Evolutionary conservation across 768 basidiomycete genomes (phyloP).

Genomic region (Suillus hirtellus): DNA sequence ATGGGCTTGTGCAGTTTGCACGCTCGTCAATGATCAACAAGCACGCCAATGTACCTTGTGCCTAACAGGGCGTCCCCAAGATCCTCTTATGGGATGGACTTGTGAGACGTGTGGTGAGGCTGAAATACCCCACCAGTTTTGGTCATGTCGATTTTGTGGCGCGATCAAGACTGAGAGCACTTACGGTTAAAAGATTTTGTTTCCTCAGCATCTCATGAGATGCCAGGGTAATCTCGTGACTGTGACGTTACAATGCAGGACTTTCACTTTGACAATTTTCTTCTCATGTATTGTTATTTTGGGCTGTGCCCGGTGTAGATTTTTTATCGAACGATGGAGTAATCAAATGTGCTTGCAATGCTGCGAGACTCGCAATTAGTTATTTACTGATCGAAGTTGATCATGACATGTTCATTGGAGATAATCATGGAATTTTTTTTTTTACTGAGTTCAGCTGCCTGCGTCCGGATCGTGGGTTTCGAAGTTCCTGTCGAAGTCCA

Average conservation of each 20-base stretch:
- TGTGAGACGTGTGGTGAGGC: conserved; percentile 65
- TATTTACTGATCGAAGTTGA: not conserved
- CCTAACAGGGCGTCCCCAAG: conserved; percentile 37
- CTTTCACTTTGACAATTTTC: not conserved
- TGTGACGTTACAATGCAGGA: not conserved
- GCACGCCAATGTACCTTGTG: conserved; percentile 66
- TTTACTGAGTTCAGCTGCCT: not conserved
- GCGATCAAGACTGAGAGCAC: conserved; percentile 49
- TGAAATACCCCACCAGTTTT: conserved; percentile 63
- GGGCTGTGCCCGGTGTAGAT: not conserved
- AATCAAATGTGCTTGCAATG: not conserved
- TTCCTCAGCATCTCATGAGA: not conserved
- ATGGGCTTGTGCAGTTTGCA: conserved; percentile 64
- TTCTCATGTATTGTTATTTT: not conserved
- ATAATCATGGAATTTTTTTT: no score
- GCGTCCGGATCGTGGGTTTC: not conserved
- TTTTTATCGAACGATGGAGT: not conserved
- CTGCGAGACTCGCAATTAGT: not conserved
- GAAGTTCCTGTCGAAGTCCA: not conserved
- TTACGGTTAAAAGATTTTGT: not conserved
- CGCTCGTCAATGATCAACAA: conserved; percentile 56
- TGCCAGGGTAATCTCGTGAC: not conserved
- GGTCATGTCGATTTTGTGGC: conserved; percentile 78
- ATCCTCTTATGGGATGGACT: conserved; percentile 52
- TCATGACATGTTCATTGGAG: not conserved